phyloP scores from a whole-genome alignment of 768 basidiomycete genomes.

The Omphalotus guepiniiformis region DNA sequence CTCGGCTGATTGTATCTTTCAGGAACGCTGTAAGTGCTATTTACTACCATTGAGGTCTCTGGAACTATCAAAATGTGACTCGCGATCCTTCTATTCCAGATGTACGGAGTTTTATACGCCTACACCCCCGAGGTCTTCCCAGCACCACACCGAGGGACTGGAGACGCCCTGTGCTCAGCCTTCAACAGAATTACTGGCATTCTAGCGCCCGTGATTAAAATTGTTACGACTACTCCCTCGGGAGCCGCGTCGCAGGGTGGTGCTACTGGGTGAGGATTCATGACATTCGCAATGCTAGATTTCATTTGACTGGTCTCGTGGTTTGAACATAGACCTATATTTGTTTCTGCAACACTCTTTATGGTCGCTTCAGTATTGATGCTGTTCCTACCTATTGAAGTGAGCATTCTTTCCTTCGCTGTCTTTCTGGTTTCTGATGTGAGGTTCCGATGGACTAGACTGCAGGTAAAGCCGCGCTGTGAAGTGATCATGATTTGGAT shows the following conservation, averaged over 20 bases:
- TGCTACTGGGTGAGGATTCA: slow-evolving; percentile 30
- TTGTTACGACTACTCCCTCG: slow-evolving; percentile 32
- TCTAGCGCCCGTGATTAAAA: slow-evolving; percentile 46
- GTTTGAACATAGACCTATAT: slow-evolving; percentile 35
- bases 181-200: slow-evolving; percentile 47
- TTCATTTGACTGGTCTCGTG: background rate
- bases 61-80: slow-evolving; percentile 1
- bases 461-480: slow-evolving; percentile 31
- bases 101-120: slow-evolving; percentile 52
- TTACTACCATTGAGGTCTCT: background rate
- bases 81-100: slow-evolving; percentile 19
- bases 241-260: slow-evolving; percentile 25
- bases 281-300: background rate
- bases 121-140: slow-evolving; percentile 62
- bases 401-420: slow-evolving; percentile 9
- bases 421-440: background rate
- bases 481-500: no score
- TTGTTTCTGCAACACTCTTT: slow-evolving; percentile 44
- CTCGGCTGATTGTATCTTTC: no score
- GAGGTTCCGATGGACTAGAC: slow-evolving; percentile 16
- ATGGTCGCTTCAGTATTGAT: slow-evolving; percentile 35
- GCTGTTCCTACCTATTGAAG: slow-evolving; percentile 46
- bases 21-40: slow-evolving; percentile 33
- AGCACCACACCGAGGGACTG: slow-evolving; percentile 51
- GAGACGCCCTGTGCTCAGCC: slow-evolving; percentile 44